These are phyloP conservation scores for Populus hybrid DNA, from an alignment of 441 rosid genomes.

Conservation along the genomic window DNA sequence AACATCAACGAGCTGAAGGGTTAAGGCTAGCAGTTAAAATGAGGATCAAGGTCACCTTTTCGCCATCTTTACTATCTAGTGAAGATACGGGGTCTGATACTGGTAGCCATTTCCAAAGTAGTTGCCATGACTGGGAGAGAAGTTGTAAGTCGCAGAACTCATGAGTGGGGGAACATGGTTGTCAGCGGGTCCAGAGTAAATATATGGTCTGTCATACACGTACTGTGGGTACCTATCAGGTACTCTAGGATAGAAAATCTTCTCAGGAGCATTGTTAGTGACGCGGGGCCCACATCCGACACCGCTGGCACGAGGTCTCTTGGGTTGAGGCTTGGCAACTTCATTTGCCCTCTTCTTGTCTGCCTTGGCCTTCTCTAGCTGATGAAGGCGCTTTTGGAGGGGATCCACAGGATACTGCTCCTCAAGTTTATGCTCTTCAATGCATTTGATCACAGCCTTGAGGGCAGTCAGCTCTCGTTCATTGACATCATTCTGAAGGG, in stretches of 20 bases:
- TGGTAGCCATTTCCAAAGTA: slow-evolving; percentile 87
- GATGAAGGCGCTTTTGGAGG: slow-evolving; percentile 64
- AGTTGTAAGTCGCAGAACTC: slow-evolving; percentile 62
- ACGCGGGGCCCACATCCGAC: slow-evolving; percentile 57
- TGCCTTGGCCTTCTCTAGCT: slow-evolving; percentile 93
- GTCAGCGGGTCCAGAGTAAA: slow-evolving; percentile 61
- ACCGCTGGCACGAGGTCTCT: slow-evolving; percentile 77
- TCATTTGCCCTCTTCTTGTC: slow-evolving; percentile 83
- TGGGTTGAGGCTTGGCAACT: slow-evolving; percentile 82
- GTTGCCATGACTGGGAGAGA: slow-evolving; percentile 71
- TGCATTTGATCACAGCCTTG: slow-evolving; percentile 81
- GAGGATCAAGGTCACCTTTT: slow-evolving; percentile 54
- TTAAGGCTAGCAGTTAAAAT: slow-evolving; percentile 69
- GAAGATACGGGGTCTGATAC: slow-evolving; percentile 85
- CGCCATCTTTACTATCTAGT: slow-evolving; percentile 55
- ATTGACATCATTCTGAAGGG: slow-evolving; percentile 65
- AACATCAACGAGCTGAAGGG: slow-evolving; percentile 44
- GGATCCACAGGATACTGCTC: slow-evolving; percentile 71
- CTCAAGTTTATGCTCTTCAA: slow-evolving; percentile 91
- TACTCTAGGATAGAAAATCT: slow-evolving; percentile 57
- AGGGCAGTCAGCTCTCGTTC: slow-evolving; percentile 83
- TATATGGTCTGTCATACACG: slow-evolving; percentile 73
- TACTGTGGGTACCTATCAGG: slow-evolving; percentile 76
- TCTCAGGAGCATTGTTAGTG: slow-evolving; percentile 30
- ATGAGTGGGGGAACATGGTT: slow-evolving; percentile 55